Evolutionary conservation across 2,329 filamentous ascomycete species (phyloP), one percentile per base, ranked within the genome.

Genomic region (Allantophomopsis cytisporea): DNA sequence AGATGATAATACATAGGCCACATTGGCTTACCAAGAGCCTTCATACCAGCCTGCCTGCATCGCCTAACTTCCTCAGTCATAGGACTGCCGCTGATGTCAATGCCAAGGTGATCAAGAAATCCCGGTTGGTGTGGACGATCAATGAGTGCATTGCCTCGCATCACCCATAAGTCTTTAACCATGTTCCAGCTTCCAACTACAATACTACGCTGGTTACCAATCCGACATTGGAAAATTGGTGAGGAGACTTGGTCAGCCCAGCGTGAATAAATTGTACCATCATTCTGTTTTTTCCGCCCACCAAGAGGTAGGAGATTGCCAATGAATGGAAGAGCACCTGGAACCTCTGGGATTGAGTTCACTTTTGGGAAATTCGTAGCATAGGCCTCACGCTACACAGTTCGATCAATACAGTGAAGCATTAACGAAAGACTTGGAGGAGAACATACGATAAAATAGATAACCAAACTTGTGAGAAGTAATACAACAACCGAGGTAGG

Each of bases 1-100:
- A 50, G 37, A 37, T 48, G 46, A 28, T 47, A 51, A 21, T 51
- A 51, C n/a, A 39, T 43, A 2, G 47, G 43, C 47, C 47, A 51
- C 15, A 41, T 49, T 14, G 43, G 45, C 36, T 50, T 51, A 7
- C 45, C 46, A 5, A 50, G 38, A 12, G 47, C 48, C n/a, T 44
- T 31, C 41, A 47, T 49, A 3, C 45, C 48, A 14, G 49, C 48
- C 17, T 44, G 46, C n/a, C 47, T 39, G 17, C 49, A 51, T 15
- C 43, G 32, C 20, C 45, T 40, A n/a, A 49, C 48, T 11, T 48
- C 42, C n/a, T 49, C 47, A 8, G 47, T 51, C 48, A 50, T 49
- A n/a, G 45, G 41, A 7, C 38, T 42, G 11, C 47, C 47, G 2
- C 45, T 45, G 12, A 51, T 36, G 35, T 51, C 47, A 18, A 49